phyloP scores from a whole-genome alignment of 345 rosid species.

The Sisymbrium altissimum region DNA sequence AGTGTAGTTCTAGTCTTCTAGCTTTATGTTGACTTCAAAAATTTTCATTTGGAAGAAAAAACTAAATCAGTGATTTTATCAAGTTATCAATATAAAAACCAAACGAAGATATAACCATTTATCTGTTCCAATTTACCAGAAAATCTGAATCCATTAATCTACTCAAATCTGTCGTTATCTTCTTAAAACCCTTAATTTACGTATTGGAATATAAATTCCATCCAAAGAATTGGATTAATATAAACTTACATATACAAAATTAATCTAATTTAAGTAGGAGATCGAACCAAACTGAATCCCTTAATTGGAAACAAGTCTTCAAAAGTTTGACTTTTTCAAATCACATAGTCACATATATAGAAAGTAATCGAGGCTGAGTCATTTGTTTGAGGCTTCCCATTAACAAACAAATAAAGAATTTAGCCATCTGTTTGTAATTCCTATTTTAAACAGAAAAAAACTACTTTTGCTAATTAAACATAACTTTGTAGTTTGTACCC shows the following conservation, averaged over 20 bases:
- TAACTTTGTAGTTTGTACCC: too few relatives aligned
- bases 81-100: neutral
- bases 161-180: too few relatives aligned
- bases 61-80: neutral
- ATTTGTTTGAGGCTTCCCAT: neutral
- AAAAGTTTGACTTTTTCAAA: neutral
- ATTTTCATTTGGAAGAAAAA: neutral
- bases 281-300: neutral
- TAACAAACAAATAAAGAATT: neutral
- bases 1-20: neutral
- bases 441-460: neutral
- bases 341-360: neutral
- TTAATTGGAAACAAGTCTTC: neutral
- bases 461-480: too few relatives aligned
- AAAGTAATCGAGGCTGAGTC: neutral
- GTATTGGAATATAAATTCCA: neutral
- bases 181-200: neutral
- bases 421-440: neutral
- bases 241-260: neutral
- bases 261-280: neutral
- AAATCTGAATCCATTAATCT: too few relatives aligned
- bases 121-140: neutral
- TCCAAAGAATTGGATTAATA: neutral
- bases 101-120: neutral
- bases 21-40: neutral